Evolutionary conservation across 352 stramenopile species (phyloP), one percentile per base, ranked within the genome.

Genomic region (Pythium monospermum): DNA sequence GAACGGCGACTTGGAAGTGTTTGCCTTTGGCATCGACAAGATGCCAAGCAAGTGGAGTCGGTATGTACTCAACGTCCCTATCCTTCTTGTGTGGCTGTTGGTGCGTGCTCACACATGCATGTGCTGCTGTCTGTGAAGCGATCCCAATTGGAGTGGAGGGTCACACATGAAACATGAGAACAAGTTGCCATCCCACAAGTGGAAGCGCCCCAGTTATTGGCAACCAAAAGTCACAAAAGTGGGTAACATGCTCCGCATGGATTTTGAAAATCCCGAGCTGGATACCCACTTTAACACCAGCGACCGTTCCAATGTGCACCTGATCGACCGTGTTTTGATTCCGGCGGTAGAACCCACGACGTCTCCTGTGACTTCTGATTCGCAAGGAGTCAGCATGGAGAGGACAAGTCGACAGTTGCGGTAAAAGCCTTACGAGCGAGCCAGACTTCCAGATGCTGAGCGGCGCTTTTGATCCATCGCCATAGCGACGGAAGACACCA

Each of bases 1-100:
- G 31, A 68, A 85, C 23, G 83, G 83, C 30, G 77, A 91, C 43
- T 65, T 94, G 15, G 77, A 94, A 51, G 55, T 92, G 21, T 91
- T 92, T 54, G 77, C 73, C 0, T 78, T 96, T 26, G 85, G 83
- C 22, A 78, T 96, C n/a, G 85, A 96, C 66, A 93, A 93, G 64
- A 92, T 96, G 78, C 85, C 83, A 15, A 76, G 67, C 31, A 84
- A 85, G 30, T 96, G 85, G 85, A 73, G 76, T 52, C 71, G 83
- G 78, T 91, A 56, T 54, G 66, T 56, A 12, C 32, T 6, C 15
- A 19, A 39, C n/a, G 37, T 43, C 7, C 27, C 4, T 3, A n/a
- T 40, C 30, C 7, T 44, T 7, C 21, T 18, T 7, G 37, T 27
- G 37, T 7, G 5, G 8, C 16, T n/a, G 35, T 40, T 40, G 35